These are phyloP conservation scores for Hirsutella rhossiliensis DNA, from an alignment of 2,329 filamentous ascomycete species.

Conservation along the genomic window DNA sequence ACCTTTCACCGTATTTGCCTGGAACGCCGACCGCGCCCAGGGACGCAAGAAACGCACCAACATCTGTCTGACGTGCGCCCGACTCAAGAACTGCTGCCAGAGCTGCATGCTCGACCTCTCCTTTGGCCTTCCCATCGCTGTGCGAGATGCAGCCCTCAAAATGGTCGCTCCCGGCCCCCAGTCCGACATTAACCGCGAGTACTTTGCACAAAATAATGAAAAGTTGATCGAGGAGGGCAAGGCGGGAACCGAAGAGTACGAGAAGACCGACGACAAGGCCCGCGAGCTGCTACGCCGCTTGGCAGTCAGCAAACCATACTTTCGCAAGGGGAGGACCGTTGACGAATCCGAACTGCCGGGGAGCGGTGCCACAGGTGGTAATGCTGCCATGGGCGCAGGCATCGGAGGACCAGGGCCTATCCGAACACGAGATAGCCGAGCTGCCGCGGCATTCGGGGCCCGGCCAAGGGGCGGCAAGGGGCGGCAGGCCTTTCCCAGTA, in stretches of 20 bases:
- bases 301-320: constrained; percentile 90
- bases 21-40: constrained; percentile 81
- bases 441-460: constrained; percentile 37
- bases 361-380: constrained; percentile 27
- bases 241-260: constrained; percentile 77
- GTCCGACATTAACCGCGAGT: constrained; percentile 90
- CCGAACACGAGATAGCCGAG: constrained; percentile 55
- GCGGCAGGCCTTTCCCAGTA: constrained; percentile 53
- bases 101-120: constrained; percentile 97
- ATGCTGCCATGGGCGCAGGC: constrained; percentile 40
- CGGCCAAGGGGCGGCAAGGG: constrained; percentile 28
- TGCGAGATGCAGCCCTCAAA: constrained; percentile 91
- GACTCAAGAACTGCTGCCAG: constrained; percentile 97
- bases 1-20: constrained; percentile 90
- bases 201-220: constrained; percentile 96
- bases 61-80: constrained; percentile 92
- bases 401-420: constrained; percentile 62
- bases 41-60: constrained; percentile 87
- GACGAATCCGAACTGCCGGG: constrained; percentile 38
- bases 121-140: constrained; percentile 87
- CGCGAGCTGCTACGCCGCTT: constrained; percentile 74
- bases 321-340: constrained; percentile 71
- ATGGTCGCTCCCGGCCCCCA: constrained; percentile 92
- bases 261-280: constrained; percentile 95
- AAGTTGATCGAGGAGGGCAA: constrained; percentile 87